Evolutionary conservation across 179 eudicot genomes (phyloP), one percentile per base, ranked within the genome.

Genomic region (Beta lomatogona): DNA sequence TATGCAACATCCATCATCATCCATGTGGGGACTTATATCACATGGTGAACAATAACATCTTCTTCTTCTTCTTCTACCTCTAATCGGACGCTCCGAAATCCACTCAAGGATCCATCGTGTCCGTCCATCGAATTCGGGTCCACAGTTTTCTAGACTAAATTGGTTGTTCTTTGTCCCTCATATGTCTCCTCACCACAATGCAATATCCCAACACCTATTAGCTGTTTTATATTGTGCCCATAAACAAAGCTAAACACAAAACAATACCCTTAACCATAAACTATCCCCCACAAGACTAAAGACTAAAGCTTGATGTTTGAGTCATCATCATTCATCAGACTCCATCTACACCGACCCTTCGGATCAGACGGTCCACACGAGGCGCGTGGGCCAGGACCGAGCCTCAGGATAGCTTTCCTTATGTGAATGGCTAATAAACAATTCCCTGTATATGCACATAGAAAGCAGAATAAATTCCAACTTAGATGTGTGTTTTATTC

Each of bases 401-500:
- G 84, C 48, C 66, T 64, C 15, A 55, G 80, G 85, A 44, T 79
- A 79, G 63, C 60, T 76, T 79, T 75, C 71, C 61, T 69, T 68
- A 31, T 74, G 84, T 69, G 78, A 71, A 74, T 71, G 74, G 57
- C 74, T 52, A 78, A 71, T 85, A 79, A 82, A 79, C 68, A 85
- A 85, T 75, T 79, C 83, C 82, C 77, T 79, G 80, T 71, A 73
- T 59, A 84, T 74, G 31, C 86, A 77, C 78, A 84, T 53, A 82
- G 85, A 79, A 79, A 85, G 80, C 85, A 82, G 81, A 82, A 85
- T 82, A 82, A 85, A 55, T 85, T 79, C 78, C 69, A 63, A 79
- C 83, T 85, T 79, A 85, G 85, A 82, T 82, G 83, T 76, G 82
- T 85, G 88, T 80, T 85, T 85, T 85, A 85, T 85, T 85, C 85